Evolutionary conservation across 2,329 filamentous ascomycete species (phyloP).

Genomic region (Stachybotrys chlorohalonatus): DNA sequence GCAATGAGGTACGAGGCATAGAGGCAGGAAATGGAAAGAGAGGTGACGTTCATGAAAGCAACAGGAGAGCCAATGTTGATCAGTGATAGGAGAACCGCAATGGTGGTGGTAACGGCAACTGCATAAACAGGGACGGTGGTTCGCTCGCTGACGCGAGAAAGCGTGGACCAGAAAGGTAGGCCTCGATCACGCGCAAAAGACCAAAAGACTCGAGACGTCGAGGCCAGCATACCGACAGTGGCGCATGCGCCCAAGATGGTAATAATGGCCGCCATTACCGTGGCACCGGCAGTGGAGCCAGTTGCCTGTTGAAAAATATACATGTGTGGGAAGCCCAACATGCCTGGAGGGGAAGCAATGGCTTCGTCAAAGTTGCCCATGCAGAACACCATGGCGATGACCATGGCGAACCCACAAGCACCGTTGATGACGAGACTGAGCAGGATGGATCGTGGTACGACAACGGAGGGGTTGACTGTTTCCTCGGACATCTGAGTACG

Average conservation of each 20-base stretch:
- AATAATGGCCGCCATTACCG: conserved; percentile 39
- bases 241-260: conserved; percentile 38
- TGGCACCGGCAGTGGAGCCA: conserved; percentile 34
- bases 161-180: conserved; percentile 17
- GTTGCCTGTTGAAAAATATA: conserved; percentile 46
- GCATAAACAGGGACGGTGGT: conserved; percentile 19
- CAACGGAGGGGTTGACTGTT: conserved; percentile 35
- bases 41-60: conserved; percentile 20
- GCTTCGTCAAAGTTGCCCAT: conserved; percentile 37
- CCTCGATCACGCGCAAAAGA: conserved; percentile 33
- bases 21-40: conserved; percentile 18
- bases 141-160: conserved; percentile 15
- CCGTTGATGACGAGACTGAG: conserved; percentile 40
- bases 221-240: conserved; percentile 44
- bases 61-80: conserved; percentile 22
- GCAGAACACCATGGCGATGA: conserved; percentile 47
- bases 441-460: conserved; percentile 42
- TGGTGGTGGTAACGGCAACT: conserved; percentile 13
- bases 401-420: conserved; percentile 43
- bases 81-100: conserved; percentile 19
- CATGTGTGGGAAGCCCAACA: conserved; percentile 44
- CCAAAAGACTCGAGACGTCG: conserved; percentile 48
- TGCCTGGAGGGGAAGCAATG: conserved; percentile 32
- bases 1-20: conserved; percentile 21
- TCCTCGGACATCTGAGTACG: conserved; percentile 33